Evolutionary conservation across 129 eudicot species (phyloP), one percentile per base, ranked within the genome.

Genomic region (Flaveria brownii): DNA sequence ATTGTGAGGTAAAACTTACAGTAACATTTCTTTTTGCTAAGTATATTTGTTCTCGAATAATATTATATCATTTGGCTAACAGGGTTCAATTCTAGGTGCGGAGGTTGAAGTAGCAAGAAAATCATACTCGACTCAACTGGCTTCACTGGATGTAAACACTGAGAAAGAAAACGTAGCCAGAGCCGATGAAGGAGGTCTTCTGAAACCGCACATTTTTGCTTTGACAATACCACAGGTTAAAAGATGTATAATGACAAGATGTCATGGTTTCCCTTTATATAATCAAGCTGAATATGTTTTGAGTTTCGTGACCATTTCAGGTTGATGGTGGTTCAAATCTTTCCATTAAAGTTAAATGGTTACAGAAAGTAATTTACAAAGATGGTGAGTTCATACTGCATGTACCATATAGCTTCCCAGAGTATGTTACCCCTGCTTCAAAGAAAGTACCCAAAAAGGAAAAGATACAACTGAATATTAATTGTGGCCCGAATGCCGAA

Each of bases 41-140:
- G 13, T 45, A 9, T 45, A 8, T 45, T 65, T 63, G 68, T 77
- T 78, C 82, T 78, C 63, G 52, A 83, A 81, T 82, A 84, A 78
- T 83, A 78, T 14, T 55, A 78, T 66, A 83, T 72, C 72, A 83
- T 83, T 81, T 83, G 85, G 86, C 93, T 88, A 88, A 88, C 90
- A 88, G 93, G 93, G 93, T 88, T 86, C 93, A 84, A 85, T 88
- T 88, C 90, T 88, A 88, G 93, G 93, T 88, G 82, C 84, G 84
- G 88, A 88, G 83, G 90, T 88, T 69, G 93, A 86, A 49, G 80
- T 81, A 56, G 82, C 87, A 45, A 66, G 86, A 64, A 86, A 73
- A 51, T 67, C 87, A 65, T 88, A 86, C 73, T 62, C 78, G 22
- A 83, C 83, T 59, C 79, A 79, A 70, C 74, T 83, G 52, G 82